Evolutionary conservation across 1,284 basidiomycete genomes (phyloP).

Genomic region (Volvariella volvacea): DNA sequence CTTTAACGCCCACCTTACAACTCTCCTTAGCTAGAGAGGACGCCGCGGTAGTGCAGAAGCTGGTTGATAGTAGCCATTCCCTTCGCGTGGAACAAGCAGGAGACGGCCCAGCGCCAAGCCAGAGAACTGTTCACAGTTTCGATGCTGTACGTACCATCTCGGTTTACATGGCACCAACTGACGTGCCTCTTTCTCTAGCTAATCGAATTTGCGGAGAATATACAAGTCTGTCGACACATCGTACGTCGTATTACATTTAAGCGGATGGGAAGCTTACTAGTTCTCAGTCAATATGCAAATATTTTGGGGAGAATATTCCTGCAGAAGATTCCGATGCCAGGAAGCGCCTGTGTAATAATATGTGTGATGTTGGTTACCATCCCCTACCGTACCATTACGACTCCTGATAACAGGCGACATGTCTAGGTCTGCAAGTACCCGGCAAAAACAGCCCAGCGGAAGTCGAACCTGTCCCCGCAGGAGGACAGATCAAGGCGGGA

Average conservation of each 20-base stretch:
- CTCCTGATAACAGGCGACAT: conserved; percentile 1
- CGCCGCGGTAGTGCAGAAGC: conserved; percentile 44
- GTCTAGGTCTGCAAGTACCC: conserved; percentile 70
- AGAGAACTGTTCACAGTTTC: conserved; percentile 61
- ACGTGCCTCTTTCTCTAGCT: conserved; percentile 34
- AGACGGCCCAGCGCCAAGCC: conserved; percentile 55
- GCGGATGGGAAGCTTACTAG: too few species aligned
- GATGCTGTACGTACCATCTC: conserved; percentile 35
- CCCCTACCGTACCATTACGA: background rate
- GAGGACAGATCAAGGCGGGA: background rate
- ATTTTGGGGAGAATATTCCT: conserved; percentile 76
- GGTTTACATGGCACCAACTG: background rate
- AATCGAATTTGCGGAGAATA: conserved; percentile 61
- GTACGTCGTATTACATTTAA: conserved; percentile 31
- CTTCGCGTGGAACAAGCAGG: conserved; percentile 35
- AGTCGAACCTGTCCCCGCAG: conserved; percentile 40
- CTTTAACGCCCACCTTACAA: background rate
- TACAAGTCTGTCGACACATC: conserved; percentile 65
- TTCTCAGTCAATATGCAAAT: conserved; percentile 66
- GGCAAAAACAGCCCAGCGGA: conserved; percentile 47
- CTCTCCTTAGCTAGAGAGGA: conserved; percentile 68
- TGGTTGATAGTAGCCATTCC: conserved; percentile 44
- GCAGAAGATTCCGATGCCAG: conserved; percentile 36
- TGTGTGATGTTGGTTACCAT: conserved; percentile 71
- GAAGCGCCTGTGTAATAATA: conserved; percentile 60